Conservation (phyloP, 306 rosid species). For the Lagenaria siceraria region DNA sequence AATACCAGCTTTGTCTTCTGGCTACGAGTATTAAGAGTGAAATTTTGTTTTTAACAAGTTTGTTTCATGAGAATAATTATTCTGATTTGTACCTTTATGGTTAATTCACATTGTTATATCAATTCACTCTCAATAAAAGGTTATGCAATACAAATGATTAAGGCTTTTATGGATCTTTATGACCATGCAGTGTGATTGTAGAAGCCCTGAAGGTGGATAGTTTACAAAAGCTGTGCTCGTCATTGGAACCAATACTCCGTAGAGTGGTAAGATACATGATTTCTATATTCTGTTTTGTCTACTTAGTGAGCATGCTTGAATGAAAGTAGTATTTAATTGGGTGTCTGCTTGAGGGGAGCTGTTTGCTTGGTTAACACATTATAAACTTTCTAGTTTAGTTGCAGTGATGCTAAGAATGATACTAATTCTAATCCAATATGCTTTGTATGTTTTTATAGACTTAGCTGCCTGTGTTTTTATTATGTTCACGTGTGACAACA, state of each 20-base stretch:
- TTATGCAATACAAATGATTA: neutral
- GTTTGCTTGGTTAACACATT: neutral
- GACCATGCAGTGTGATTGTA: conserved; percentile 51
- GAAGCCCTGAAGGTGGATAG: conserved; percentile 81
- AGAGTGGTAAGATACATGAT: conserved; percentile 51
- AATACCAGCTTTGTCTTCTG: neutral
- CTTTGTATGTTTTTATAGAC: neutral
- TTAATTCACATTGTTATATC: neutral
- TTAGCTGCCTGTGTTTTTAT: neutral
- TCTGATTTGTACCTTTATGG: neutral
- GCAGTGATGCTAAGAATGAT: neutral
- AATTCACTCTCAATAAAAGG: neutral
- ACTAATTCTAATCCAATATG: neutral
- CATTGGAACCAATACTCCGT: conserved; percentile 72
- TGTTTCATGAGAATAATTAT: neutral
- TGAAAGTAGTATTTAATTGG: neutral
- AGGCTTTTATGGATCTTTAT: neutral
- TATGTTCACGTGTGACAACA: neutral
- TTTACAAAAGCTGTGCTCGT: conserved; percentile 70
- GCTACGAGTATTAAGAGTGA: neutral
- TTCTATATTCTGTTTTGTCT: neutral
- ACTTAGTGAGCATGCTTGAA: neutral
- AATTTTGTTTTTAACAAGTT: neutral
- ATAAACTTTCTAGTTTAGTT: neutral
- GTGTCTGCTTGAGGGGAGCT: neutral